A percentile compares a stretch with the other conserved stretches of the same genome.
Evolutionary conservation across 768 basidiomycete genomes (phyloP).

Genomic region (Galerina sulciceps): DNA sequence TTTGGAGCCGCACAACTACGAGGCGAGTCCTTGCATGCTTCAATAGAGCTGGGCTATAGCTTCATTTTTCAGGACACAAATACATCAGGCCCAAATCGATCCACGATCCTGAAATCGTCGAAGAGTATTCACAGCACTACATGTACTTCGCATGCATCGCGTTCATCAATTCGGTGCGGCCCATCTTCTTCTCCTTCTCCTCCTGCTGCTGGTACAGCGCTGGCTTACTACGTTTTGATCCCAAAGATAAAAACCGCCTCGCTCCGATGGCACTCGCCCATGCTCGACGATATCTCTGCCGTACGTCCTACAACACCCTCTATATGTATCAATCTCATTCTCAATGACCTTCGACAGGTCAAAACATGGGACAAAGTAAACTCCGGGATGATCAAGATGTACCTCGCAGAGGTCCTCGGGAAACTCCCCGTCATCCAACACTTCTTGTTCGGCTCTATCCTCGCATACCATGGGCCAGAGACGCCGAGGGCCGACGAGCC

Average conservation of each 20-base stretch:
- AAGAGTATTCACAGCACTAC: constrained; percentile 90
- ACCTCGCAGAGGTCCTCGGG: constrained; percentile 89
- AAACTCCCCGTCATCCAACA: constrained; percentile 97
- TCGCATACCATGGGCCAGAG: constrained; percentile 68
- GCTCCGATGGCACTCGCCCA: constrained; percentile 96
- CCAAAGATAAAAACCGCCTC: constrained; percentile 92
- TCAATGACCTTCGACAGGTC: constrained; percentile 48
- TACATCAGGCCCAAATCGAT: constrained; percentile 91
- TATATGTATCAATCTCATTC: not conserved
- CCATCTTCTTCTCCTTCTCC: no score
- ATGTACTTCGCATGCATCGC: constrained; percentile 97
- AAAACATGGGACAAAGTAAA: constrained; percentile 98
- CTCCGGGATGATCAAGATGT: constrained; percentile 97
- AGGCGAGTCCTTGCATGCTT: constrained; percentile 37
- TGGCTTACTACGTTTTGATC: not conserved
- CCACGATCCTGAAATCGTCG: constrained; percentile 88
- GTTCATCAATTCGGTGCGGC: constrained; percentile 89
- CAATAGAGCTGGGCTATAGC: not conserved
- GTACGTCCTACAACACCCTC: constrained; percentile 40
- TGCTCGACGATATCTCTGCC: constrained; percentile 97
- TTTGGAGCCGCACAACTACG: constrained; percentile 83
- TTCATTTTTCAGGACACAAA: constrained; percentile 70
- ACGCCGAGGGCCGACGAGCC: constrained; percentile 31
- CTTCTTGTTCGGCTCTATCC: constrained; percentile 89
- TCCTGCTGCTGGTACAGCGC: not conserved